Percentiles rank a stretch among this genome's conserved stretches.
Evolutionary conservation across 495 filamentous ascomycete genomes (phyloP).

Genomic region (Hypoxylon lienhwacheense): DNA sequence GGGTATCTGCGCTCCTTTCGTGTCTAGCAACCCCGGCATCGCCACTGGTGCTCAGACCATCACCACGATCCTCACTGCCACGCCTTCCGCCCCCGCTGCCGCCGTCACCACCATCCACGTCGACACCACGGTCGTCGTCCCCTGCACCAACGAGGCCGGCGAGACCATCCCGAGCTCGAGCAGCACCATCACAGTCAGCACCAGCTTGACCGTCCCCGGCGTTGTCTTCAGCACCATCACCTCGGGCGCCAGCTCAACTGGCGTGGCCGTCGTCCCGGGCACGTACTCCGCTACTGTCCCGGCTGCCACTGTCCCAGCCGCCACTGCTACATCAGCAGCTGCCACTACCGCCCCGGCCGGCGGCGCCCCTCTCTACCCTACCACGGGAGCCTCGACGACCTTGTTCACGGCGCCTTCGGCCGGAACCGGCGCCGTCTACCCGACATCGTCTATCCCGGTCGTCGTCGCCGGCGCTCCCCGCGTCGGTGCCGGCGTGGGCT

Average conservation of each 20-base stretch:
- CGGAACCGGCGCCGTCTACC: constrained; percentile 38
- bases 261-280: constrained; percentile 56
- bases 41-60: constrained; percentile 63
- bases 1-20: constrained; percentile 82
- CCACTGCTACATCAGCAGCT: no score
- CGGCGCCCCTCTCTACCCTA: constrained; percentile 34
- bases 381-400: constrained; percentile 28
- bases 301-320: constrained; percentile 1
- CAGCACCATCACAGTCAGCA: constrained; percentile 58
- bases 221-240: constrained; percentile 67
- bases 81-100: constrained; percentile 48
- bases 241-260: constrained; percentile 39
- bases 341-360: constrained; percentile 3
- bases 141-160: constrained; percentile 55
- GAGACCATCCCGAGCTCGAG: constrained; percentile 54
- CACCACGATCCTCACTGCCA: constrained; percentile 60
- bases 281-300: constrained; percentile 28
- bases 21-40: constrained; percentile 79
- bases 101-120: constrained; percentile 64
- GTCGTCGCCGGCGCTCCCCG: constrained; percentile 42
- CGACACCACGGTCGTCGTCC: constrained; percentile 53
- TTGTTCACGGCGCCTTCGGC: constrained; percentile 28
- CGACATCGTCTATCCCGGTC: constrained; percentile 32
- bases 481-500: constrained; percentile 44
- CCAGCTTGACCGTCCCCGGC: constrained; percentile 70